Percentiles rank a stretch among this genome's conserved stretches.
phyloP scores from a whole-genome alignment of 2,329 filamentous ascomycete genomes.

The Zymoseptoria crescenta region DNA sequence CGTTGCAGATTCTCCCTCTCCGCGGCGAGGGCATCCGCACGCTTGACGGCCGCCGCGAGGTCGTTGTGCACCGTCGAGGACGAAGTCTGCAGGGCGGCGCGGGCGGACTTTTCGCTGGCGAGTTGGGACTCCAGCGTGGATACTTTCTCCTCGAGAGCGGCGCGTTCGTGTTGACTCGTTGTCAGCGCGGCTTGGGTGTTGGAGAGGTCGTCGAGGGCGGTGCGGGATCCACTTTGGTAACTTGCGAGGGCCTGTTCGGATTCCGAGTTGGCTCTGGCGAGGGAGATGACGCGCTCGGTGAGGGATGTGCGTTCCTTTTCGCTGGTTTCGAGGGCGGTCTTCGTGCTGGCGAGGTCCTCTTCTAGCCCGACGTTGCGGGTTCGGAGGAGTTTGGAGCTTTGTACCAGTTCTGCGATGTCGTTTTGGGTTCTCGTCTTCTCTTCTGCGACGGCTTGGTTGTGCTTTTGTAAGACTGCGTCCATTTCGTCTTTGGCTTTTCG shows the following conservation, averaged over 20 bases:
- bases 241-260: not conserved
- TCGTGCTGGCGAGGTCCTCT: not conserved
- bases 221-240: not conserved
- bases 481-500: not conserved
- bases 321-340: not conserved
- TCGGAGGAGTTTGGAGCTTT: not conserved
- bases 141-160: not conserved
- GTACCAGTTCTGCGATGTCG: not conserved
- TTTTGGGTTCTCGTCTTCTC: not conserved
- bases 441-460: not conserved
- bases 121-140: not conserved
- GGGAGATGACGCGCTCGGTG: not conserved
- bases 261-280: not conserved
- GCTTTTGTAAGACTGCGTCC: not conserved
- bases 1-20: not conserved
- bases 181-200: not conserved
- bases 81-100: not conserved
- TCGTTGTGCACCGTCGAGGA: not conserved
- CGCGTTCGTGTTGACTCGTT: not conserved
- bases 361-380: not conserved
- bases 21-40: not conserved
- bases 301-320: not conserved
- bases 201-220: not conserved
- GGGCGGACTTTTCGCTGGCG: not conserved
- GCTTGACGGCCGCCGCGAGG: not conserved